Base-by-base conservation (phyloP, 1,284 basidiomycete genomes). In the Moniliophthora roreri region DNA sequence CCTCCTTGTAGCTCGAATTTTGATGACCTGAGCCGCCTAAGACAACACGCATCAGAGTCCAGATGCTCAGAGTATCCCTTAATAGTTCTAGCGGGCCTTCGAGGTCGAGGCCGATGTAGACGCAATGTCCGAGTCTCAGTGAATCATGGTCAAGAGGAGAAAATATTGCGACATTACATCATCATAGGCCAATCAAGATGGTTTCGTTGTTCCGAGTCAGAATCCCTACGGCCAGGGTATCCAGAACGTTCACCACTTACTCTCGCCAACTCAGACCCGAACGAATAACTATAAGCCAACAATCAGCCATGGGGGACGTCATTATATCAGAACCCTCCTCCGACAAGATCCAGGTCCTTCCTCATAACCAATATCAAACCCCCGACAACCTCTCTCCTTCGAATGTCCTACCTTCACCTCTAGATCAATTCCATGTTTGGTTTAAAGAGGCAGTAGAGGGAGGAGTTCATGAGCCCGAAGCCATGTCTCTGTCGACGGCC, bases 371-470 rank as follows among this genome's bases (percentile, higher is more conserved):
- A 64, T 95, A 95, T 69, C 62, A 81, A 58, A 79, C 87, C 6
- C 69, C 75, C 10, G 86, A 85, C 48, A 69, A 81, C 38, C 73
- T 91, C 37, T 79, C 85, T 0, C 82, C 85, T 0, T 52, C 69
- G 20, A 75, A 75, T 28, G 83, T 93, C 57, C 64, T 72, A 23
- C 73, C 83, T 1, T 81, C 82, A 56, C 95, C 95, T 1, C 74
- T 96, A 50, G 80, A 82, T 52, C 92, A 95, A 64, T 96, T 97
- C 73, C 83, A 84, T 56, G 60, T 70, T 35, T 98, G 94, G 94
- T 91, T 98, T 71, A 81, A 81, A 37, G 78, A 84, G 42, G 87
- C 86, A 6, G 74, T 77, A 5, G 64, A 76, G 54, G 63, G 75
- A 56, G 71, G 69, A 13, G 91, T 95, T 5, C 70, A 74, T 42